phyloP scores from a whole-genome alignment of 805 yeast species.

The Naumovozyma dairenensis region DNA sequence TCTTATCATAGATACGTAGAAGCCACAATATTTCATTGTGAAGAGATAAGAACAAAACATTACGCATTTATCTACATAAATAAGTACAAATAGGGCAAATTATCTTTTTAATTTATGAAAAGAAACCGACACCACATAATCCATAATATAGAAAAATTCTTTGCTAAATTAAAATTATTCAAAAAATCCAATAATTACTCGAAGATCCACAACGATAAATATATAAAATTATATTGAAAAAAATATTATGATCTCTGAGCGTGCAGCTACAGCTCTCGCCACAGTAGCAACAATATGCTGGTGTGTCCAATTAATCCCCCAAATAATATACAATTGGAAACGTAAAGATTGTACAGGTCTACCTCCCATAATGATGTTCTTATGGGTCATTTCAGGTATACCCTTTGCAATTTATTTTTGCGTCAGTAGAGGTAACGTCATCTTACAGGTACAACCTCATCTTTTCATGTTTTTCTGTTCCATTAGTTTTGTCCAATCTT shows the following conservation, averaged over 20 bases:
- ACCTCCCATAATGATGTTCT: conserved; percentile 78
- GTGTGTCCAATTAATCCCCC: conserved; percentile 90
- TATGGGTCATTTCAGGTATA: conserved; percentile 72
- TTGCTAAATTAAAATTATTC: no score
- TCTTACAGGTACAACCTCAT: conserved; percentile 82
- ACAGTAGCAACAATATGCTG: conserved; percentile 86
- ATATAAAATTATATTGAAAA: no score
- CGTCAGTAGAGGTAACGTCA: conserved; percentile 58
- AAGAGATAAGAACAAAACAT: no score
- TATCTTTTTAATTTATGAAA: no score
- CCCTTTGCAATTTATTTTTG: conserved; percentile 84
- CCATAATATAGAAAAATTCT: no score
- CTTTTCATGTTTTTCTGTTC: conserved; percentile 63
- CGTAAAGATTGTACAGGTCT: conserved; percentile 77
- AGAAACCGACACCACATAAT: no score
- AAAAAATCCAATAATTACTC: no score
- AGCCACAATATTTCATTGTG: no score
- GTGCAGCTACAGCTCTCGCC: conserved; percentile 57
- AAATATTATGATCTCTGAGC: conserved; percentile 5
- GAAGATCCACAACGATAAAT: no score
- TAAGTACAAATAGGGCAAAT: no score
- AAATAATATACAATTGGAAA: conserved; percentile 61
- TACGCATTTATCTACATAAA: no score
- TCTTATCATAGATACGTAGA: no score
- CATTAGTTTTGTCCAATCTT: conserved; percentile 57